These are phyloP conservation scores for Wickerhamia fluorescens DNA, from an alignment of 805 yeast genomes.

Conservation along the genomic window DNA sequence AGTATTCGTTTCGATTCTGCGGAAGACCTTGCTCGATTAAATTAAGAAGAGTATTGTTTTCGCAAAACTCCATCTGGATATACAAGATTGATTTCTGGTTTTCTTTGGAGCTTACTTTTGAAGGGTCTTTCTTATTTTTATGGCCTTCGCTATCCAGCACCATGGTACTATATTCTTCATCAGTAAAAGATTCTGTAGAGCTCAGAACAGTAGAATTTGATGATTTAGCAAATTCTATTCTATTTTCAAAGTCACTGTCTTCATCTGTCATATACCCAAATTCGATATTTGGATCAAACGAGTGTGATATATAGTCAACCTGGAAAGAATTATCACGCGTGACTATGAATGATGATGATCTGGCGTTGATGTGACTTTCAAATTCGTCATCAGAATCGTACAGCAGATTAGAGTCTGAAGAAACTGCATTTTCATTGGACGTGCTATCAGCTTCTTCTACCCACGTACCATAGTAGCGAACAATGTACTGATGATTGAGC, in stretches of 20 bases:
- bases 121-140: slow-evolving; percentile 1
- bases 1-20: slow-evolving; percentile 67
- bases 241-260: slow-evolving; percentile 20
- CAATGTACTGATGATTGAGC: slow-evolving; percentile 91
- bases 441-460: slow-evolving; percentile 58
- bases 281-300: slow-evolving; percentile 51
- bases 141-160: slow-evolving; percentile 2
- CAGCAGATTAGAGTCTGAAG: slow-evolving; percentile 1
- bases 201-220: slow-evolving; percentile 7
- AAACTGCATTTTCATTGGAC: slow-evolving; percentile 10
- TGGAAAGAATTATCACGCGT: slow-evolving; percentile 20
- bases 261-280: slow-evolving; percentile 36
- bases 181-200: slow-evolving; percentile 2
- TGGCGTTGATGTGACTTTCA: slow-evolving; percentile 16
- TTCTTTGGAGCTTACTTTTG: slow-evolving; percentile 3
- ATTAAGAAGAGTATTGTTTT: slow-evolving; percentile 82
- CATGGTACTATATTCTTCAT: too few relatives aligned
- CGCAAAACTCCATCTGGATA: slow-evolving; percentile 98
- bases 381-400: slow-evolving; percentile 10
- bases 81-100: slow-evolving; percentile 55
- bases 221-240: slow-evolving; percentile 27
- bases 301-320: slow-evolving; percentile 65
- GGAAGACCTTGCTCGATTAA: slow-evolving; percentile 70
- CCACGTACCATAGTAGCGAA: slow-evolving; percentile 97
- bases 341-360: slow-evolving; percentile 12